phyloP scores from a whole-genome alignment of 2,329 filamentous ascomycete genomes.

The Neoarthrinium moseri region DNA sequence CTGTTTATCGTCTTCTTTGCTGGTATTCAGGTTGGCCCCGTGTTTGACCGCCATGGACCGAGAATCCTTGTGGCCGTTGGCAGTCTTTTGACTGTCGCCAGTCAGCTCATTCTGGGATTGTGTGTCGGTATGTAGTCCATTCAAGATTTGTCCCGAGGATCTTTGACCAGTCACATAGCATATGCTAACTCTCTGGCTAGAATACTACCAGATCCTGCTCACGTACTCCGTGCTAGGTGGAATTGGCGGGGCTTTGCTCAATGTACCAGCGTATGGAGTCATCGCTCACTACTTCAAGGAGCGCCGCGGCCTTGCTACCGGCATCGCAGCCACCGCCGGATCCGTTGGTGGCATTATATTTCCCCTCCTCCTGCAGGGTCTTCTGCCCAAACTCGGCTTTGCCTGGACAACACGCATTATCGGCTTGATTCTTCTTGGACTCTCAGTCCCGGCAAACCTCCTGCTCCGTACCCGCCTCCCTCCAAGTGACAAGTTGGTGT shows the following conservation, averaged over 20 bases:
- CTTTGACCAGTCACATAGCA: not conserved
- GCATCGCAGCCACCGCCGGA: slow-evolving; percentile 74
- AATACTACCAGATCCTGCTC: slow-evolving; percentile 13
- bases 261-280: slow-evolving; percentile 12
- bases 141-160: too few relatives aligned
- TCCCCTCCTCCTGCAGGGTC: slow-evolving; percentile 43
- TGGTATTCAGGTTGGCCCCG: slow-evolving; percentile 70
- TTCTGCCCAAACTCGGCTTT: slow-evolving; percentile 47
- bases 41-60: slow-evolving; percentile 5
- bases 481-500: slow-evolving; percentile 38
- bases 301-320: slow-evolving; percentile 75
- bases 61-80: slow-evolving; percentile 4
- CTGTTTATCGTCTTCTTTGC: slow-evolving; percentile 80
- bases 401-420: slow-evolving; percentile 49
- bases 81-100: slow-evolving; percentile 8
- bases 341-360: slow-evolving; percentile 69
- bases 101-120: slow-evolving; percentile 11
- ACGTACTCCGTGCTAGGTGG: slow-evolving; percentile 12
- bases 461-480: slow-evolving; percentile 55
- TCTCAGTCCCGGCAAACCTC: slow-evolving; percentile 45
- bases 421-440: slow-evolving; percentile 46
- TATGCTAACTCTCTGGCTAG: slow-evolving; percentile 1
- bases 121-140: slow-evolving; percentile 5
- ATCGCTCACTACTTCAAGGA: slow-evolving; percentile 67
- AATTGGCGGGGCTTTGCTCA: slow-evolving; percentile 12